Evolutionary conservation across 75 land plant species (phyloP).

Genomic region (Chamaecyparis obtusa): DNA sequence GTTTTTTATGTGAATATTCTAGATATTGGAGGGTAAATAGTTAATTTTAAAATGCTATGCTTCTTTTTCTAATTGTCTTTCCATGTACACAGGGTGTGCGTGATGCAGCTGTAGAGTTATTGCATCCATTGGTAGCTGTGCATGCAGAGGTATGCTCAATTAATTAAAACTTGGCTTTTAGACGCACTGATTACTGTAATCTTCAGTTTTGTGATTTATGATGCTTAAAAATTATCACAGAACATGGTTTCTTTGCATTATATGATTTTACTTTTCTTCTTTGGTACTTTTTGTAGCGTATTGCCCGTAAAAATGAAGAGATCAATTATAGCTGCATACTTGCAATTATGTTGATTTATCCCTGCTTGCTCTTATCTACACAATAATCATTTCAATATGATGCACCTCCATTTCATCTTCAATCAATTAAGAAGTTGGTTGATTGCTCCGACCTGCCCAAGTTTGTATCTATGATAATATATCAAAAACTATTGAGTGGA

Average conservation of each 20-base stretch:
- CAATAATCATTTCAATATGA: background rate
- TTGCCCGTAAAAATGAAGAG: background rate
- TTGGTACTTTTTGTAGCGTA: background rate
- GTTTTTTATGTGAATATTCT: background rate
- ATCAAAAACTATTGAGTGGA: background rate
- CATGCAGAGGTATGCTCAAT: constrained; percentile 88
- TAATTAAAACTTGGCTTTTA: background rate
- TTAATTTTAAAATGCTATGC: background rate
- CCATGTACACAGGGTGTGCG: constrained; percentile 82
- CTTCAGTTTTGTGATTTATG: background rate
- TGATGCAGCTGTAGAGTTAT: constrained; percentile 88
- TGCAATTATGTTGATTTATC: background rate
- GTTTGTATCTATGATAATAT: background rate
- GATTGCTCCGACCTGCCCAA: background rate
- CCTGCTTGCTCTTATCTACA: background rate
- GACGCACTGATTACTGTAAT: background rate
- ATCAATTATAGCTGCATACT: background rate
- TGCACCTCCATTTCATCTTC: background rate
- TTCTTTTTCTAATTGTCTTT: background rate
- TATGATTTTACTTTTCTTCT: background rate
- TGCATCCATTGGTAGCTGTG: constrained; percentile 82
- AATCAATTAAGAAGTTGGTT: background rate
- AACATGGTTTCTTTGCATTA: background rate
- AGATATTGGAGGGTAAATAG: background rate
- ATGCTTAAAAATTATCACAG: background rate